Evolutionary conservation across 331 rosid species (phyloP), one percentile per base, ranked within the genome.

Genomic region (Arachis monticola): DNA sequence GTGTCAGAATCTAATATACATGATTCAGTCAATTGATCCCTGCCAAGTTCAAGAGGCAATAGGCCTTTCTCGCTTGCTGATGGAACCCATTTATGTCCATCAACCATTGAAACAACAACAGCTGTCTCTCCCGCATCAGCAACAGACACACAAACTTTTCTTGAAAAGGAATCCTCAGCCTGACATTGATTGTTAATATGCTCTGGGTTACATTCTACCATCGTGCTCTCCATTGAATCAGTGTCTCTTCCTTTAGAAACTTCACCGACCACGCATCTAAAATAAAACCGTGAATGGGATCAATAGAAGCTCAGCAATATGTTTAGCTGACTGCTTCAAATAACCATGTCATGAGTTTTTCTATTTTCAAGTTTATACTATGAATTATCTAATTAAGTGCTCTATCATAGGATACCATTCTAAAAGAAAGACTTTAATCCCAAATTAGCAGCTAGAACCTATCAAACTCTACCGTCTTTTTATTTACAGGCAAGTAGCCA

Each of bases 71-170:
- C 85, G 57, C 73, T 75, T 83, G 84, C 80, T 78, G 73, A 80
- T 59, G 73, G 84, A 57, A 73, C 60, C 81, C 77, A 60, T 60
- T 82, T 84, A 58, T 73, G 81, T 73, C 76, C 79, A 67, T 82
- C 97, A 76, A 86, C 88, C 91, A 90, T 81, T 2, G 97, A 94
- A 80, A 94, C 93, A 78, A 94, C 97, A 78, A 92, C 78, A 80
- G 97, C 96, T 10, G 93, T 92, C 82, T 94, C 97, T 74, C 97
- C 99, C 41, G 87, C 57, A 88, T 94, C 99, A 74, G 93, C 97
- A 76, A 90, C 92, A 69, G 93, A 86, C 57, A 94, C 87, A 45
- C 90, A 92, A 44, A 94, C 88, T 86, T 85, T 88, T 70, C 91
- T 73, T 48, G 91, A 83, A 83, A 87, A 80, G 78, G 81, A 82